phyloP scores from a whole-genome alignment of 208 protist species.

The Ichthyophonus hoferi region DNA sequence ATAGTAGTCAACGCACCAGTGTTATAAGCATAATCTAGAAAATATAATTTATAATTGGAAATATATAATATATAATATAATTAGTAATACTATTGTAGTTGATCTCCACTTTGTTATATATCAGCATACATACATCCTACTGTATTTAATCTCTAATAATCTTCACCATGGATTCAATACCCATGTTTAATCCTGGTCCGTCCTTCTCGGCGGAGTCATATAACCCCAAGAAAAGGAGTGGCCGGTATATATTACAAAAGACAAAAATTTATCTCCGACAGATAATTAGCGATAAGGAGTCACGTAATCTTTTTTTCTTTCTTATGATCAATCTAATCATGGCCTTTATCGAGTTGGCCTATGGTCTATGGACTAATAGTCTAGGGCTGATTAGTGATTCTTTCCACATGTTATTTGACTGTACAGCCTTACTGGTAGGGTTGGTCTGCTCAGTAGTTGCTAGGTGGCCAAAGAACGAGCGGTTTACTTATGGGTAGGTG shows the following conservation, averaged over 20 bases:
- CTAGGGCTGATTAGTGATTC: slow-evolving; percentile 86
- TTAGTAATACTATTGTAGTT: too few relatives aligned
- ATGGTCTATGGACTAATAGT: slow-evolving; percentile 70
- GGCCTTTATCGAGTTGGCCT: slow-evolving; percentile 57
- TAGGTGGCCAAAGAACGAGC: slow-evolving; percentile 68
- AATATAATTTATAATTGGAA: too few relatives aligned
- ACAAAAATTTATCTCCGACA: not conserved
- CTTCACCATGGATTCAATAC: too few relatives aligned
- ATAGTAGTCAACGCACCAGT: too few relatives aligned
- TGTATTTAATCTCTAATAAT: too few relatives aligned
- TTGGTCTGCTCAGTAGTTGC: slow-evolving; percentile 78
- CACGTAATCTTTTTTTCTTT: not conserved
- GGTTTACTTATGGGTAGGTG: slow-evolving; percentile 58
- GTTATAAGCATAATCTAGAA: too few relatives aligned
- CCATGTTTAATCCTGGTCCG: not conserved
- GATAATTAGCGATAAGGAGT: not conserved
- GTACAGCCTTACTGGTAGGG: slow-evolving; percentile 80
- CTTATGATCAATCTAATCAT: not conserved
- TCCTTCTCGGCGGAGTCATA: not conserved
- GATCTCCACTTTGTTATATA: too few relatives aligned
- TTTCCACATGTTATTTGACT: slow-evolving; percentile 95
- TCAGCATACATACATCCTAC: too few relatives aligned
- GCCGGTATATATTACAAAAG: not conserved
- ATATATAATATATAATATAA: too few relatives aligned
- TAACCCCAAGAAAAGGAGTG: not conserved